These are phyloP conservation scores for Carpinus viminea DNA, from an alignment of 306 rosid species.

Conservation along the genomic window DNA sequence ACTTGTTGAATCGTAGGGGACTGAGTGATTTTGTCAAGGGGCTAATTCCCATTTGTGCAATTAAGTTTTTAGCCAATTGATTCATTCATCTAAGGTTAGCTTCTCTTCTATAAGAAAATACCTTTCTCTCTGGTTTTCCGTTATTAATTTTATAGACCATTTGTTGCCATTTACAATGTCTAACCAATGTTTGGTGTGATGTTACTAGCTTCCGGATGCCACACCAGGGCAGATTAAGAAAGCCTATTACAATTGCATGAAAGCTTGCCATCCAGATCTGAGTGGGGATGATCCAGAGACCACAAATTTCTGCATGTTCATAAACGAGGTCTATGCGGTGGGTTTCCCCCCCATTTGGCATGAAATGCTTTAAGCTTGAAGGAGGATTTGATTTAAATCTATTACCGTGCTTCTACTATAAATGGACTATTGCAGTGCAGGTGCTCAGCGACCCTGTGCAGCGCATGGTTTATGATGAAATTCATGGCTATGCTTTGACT, in stretches of 20 bases:
- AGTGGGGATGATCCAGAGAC: constrained; percentile 79
- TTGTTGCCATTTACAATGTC: constrained; percentile 1
- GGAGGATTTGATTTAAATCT: constrained; percentile 3
- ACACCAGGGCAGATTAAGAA: constrained; percentile 77
- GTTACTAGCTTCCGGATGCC: constrained; percentile 87
- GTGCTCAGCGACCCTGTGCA: constrained; percentile 95
- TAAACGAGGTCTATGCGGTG: constrained; percentile 88
- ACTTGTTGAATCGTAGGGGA: background rate
- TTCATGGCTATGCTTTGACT: constrained; percentile 89
- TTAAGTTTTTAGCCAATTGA: background rate
- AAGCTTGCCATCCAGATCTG: constrained; percentile 94
- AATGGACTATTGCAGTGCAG: constrained; percentile 59
- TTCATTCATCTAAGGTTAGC: background rate
- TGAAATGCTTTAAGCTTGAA: constrained; percentile 25
- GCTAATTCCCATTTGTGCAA: no score
- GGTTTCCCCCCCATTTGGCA: constrained; percentile 31
- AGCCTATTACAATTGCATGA: constrained; percentile 94
- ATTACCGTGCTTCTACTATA: constrained; percentile 24
- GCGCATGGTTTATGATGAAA: constrained; percentile 90
- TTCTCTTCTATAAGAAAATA: background rate
- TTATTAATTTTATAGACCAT: background rate
- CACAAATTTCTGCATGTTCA: constrained; percentile 87
- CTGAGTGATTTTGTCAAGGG: background rate
- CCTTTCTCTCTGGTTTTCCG: background rate
- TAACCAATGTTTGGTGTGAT: constrained; percentile 24